These are phyloP conservation scores for Pestalotiopsis sp. DNA, from an alignment of 2,329 filamentous ascomycete genomes.

Conservation along the genomic window DNA sequence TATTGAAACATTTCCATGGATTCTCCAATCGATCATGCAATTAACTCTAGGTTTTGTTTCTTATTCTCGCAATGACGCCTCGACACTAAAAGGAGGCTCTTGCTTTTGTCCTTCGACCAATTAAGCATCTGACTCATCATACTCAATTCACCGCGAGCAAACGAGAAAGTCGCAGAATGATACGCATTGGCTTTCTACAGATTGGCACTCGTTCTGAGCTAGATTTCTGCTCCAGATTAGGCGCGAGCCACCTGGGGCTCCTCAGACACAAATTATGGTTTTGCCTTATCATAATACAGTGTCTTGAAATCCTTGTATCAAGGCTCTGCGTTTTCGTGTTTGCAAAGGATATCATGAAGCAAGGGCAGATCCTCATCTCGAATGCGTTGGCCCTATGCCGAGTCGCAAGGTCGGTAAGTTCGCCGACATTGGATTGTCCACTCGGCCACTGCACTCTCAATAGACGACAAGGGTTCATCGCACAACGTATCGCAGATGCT, in stretches of 20 bases:
- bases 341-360: neutral
- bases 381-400: neutral
- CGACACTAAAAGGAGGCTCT: too few relatives aligned
- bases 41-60: too few relatives aligned
- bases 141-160: too few relatives aligned
- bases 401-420: neutral
- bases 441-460: neutral
- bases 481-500: neutral
- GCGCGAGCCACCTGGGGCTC: neutral
- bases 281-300: neutral
- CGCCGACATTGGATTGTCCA: neutral
- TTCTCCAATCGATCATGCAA: too few relatives aligned
- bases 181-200: too few relatives aligned
- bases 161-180: too few relatives aligned
- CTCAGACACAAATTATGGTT: neutral
- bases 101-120: too few relatives aligned
- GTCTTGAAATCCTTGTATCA: neutral
- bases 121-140: too few relatives aligned
- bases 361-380: neutral
- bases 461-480: neutral
- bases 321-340: neutral
- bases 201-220: too few relatives aligned
- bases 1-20: too few relatives aligned
- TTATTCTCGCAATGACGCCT: too few relatives aligned
- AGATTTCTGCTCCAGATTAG: neutral